Base-by-base conservation (phyloP, 768 basidiomycete genomes). In the Rhodosporidiobolus odoratus region DNA sequence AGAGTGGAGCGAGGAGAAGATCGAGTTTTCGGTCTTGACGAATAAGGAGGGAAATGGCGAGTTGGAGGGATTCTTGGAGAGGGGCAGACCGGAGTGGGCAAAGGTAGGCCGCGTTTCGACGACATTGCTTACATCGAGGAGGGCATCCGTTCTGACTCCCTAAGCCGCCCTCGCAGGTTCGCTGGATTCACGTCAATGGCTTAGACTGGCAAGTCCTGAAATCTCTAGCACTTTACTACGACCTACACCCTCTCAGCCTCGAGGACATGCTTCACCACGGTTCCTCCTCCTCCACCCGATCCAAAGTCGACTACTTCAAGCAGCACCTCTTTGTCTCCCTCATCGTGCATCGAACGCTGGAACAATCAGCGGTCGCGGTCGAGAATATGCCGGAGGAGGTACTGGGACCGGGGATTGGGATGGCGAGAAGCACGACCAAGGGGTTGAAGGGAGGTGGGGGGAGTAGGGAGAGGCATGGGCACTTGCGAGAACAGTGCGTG, bases 111-210 rank as follows among this genome's bases (percentile, higher is more conserved):
- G 13, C 8, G 8, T 53, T 53, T 19, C 52, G 5, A 13, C 10
- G 27, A 87, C 73, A 82, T 89, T 67, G n/a, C 45, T 37, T 32
- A 23, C 45, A 38, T 0, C 21, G 10, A n/a, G n/a, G n/a, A n/a
- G n/a, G n/a, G n/a, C 16, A 9, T 23, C 43, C 25, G 23, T 10
- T 8, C 32, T 1, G 4, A 9, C 23, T 30, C 25, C 32, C 82
- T 65, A 85, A 86, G 70, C 79, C 84, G 6, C 88, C 86, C 87
- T 84, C 84, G 35, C 87, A 85, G 76, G 88, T 88, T 25, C 80
- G 89, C 61, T 90, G 88, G 88, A 88, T 89, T 62, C 87, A 88
- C 73, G 83, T 89, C 71, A 85, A 84, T 32, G 89, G 88, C 9
- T 80, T 84, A 47, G 81, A 85, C 72, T 89, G 88, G 87, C 88